These are phyloP conservation scores for Rhizopogon roseolus DNA, from an alignment of 768 basidiomycete species.

Conservation along the genomic window DNA sequence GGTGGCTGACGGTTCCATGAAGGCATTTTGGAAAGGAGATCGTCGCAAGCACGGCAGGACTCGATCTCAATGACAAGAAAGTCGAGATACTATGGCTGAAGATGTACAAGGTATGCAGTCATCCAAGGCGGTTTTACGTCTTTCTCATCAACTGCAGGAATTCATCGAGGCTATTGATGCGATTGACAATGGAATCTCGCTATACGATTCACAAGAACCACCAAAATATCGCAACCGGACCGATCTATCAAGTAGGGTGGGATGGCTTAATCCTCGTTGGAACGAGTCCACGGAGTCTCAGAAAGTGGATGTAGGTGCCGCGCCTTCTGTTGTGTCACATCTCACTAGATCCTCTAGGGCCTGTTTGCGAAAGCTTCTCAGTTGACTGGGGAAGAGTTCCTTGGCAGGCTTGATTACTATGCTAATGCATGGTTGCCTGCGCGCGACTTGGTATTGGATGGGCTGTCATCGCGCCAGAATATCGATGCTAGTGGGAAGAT, in stretches of 20 bases:
- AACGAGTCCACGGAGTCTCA: conserved; percentile 71
- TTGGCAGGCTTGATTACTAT: conserved; percentile 75
- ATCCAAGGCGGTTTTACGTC: not conserved
- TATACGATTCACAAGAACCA: conserved; percentile 62
- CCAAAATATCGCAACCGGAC: conserved; percentile 75
- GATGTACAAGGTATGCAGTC: conserved; percentile 64
- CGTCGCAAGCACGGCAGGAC: conserved; percentile 55
- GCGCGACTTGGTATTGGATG: conserved; percentile 66
- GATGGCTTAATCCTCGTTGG: conserved; percentile 86
- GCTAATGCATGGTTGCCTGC: conserved; percentile 91
- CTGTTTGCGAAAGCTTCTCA: conserved; percentile 76
- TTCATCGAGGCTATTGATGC: conserved; percentile 94
- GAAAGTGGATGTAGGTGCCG: conserved; percentile 61
- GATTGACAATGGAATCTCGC: conserved; percentile 91
- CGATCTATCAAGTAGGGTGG: conserved; percentile 82
- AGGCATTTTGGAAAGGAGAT: conserved; percentile 91
- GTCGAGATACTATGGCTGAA: conserved; percentile 81
- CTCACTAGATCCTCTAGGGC: conserved; percentile 36
- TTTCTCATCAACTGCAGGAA: conserved; percentile 43
- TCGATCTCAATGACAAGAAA: conserved; percentile 51
- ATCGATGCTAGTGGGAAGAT: conserved; percentile 74
- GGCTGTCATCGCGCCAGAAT: conserved; percentile 47
- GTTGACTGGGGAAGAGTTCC: conserved; percentile 83
- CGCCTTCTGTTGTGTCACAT: conserved; percentile 1
- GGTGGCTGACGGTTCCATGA: not conserved